Conservation (phyloP, 2,329 filamentous ascomycete genomes). For the Macroventuria anomochaeta region DNA sequence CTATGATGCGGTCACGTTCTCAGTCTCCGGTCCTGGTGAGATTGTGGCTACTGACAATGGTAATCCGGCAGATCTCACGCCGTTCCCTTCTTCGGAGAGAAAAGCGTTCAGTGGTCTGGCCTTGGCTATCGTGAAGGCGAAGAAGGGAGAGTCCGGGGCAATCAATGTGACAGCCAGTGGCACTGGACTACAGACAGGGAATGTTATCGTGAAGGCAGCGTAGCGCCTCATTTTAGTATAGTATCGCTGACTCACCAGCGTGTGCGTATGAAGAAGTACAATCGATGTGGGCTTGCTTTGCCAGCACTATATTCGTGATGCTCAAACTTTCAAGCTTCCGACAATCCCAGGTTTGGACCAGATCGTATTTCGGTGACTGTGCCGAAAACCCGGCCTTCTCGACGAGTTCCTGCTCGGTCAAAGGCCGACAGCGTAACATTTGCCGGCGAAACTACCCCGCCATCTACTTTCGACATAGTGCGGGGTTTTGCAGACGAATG, state of each 20-base stretch:
- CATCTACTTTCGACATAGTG: constrained; percentile 25
- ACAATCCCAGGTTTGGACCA: no score
- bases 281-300: neutral
- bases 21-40: constrained; percentile 51
- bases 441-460: constrained; percentile 29
- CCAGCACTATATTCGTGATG: neutral
- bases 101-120: constrained; percentile 38
- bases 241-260: no score
- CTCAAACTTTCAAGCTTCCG: no score
- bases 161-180: neutral
- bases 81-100: constrained; percentile 28
- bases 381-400: constrained; percentile 13
- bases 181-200: neutral
- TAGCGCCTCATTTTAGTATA: no score
- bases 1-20: constrained; percentile 53
- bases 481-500: constrained; percentile 29
- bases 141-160: neutral
- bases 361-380: neutral
- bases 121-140: constrained; percentile 31
- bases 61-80: constrained; percentile 32
- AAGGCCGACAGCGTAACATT: constrained; percentile 28
- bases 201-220: neutral
- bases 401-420: constrained; percentile 21
- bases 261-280: neutral
- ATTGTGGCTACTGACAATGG: constrained; percentile 47